These are phyloP conservation scores for Sporothrix schenckii DNA, from an alignment of 2,329 filamentous ascomycete genomes.

Conservation along the genomic window DNA sequence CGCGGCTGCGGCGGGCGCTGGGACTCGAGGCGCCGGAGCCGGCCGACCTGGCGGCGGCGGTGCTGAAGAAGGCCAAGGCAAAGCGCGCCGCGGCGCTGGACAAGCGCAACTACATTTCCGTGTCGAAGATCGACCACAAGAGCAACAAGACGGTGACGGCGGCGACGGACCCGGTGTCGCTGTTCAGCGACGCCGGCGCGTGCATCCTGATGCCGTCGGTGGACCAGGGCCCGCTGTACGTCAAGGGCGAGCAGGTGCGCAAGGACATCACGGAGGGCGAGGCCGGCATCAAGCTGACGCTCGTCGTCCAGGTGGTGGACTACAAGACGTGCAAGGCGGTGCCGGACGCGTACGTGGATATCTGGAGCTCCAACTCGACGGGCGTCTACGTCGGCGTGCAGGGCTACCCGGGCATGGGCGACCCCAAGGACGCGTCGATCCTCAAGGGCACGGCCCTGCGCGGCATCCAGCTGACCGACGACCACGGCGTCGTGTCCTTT, in stretches of 20 bases:
- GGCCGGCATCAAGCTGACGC: slow-evolving; percentile 51
- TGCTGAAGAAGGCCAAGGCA: not conserved
- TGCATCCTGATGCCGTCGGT: slow-evolving; percentile 53
- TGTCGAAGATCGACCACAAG: slow-evolving; percentile 42
- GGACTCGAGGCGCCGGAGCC: slow-evolving; percentile 37
- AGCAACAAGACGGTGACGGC: slow-evolving; percentile 41
- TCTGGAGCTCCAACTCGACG: slow-evolving; percentile 53
- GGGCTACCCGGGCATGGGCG: slow-evolving; percentile 36
- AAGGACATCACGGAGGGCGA: slow-evolving; percentile 53
- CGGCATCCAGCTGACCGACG: slow-evolving; percentile 49
- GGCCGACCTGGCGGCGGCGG: slow-evolving; percentile 22
- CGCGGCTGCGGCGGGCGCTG: slow-evolving; percentile 37
- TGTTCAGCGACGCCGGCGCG: slow-evolving; percentile 46
- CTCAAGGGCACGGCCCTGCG: slow-evolving; percentile 50
- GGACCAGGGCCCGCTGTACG: slow-evolving; percentile 55
- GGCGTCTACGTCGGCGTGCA: slow-evolving; percentile 47
- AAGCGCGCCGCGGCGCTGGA: not conserved
- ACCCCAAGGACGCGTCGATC: slow-evolving; percentile 46
- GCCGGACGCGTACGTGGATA: slow-evolving; percentile 53
- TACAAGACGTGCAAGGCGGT: slow-evolving; percentile 57
- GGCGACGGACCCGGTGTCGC: slow-evolving; percentile 41
- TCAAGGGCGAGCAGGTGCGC: slow-evolving; percentile 55
- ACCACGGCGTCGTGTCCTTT: slow-evolving; percentile 48
- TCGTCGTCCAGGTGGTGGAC: slow-evolving; percentile 59
- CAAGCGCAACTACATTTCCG: slow-evolving; percentile 41